These are phyloP conservation scores for Dothiorella sarmentorum DNA, from an alignment of 2,329 filamentous ascomycete genomes.

Conservation along the genomic window DNA sequence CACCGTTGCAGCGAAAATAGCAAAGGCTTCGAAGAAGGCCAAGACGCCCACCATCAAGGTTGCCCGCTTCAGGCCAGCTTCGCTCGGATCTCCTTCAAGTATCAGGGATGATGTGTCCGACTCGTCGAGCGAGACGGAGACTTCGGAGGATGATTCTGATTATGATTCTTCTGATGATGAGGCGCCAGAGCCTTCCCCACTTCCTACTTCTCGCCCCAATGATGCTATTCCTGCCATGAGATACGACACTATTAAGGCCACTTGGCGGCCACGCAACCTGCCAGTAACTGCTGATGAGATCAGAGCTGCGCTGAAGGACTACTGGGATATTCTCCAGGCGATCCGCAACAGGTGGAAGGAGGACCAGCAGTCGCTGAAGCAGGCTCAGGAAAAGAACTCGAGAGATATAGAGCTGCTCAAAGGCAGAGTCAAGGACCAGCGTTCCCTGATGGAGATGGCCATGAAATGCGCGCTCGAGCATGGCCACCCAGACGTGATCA, in stretches of 20 bases:
- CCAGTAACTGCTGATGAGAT: constrained; percentile 50
- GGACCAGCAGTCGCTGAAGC: constrained; percentile 53
- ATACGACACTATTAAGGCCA: constrained; percentile 60
- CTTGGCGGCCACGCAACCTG: constrained; percentile 57
- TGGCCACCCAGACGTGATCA: constrained; percentile 46
- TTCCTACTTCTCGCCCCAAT: constrained; percentile 51
- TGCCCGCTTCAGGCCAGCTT: constrained; percentile 2
- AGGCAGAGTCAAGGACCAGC: constrained; percentile 55
- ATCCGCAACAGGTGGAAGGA: constrained; percentile 61
- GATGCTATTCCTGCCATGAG: constrained; percentile 52
- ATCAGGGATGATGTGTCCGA: constrained; percentile 36
- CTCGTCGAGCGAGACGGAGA: constrained; percentile 46
- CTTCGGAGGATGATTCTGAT: constrained; percentile 49
- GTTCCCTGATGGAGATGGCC: constrained; percentile 54
- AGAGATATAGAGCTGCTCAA: constrained; percentile 54
- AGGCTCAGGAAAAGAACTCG: constrained; percentile 55
- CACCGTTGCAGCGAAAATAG: constrained; percentile 29
- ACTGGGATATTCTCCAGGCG: constrained; percentile 58
- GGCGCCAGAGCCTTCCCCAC: constrained; percentile 53
- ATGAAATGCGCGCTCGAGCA: constrained; percentile 45
- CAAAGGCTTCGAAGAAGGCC: constrained; percentile 30
- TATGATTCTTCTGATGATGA: constrained; percentile 53
- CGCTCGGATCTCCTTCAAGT: constrained; percentile 12
- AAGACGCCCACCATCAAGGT: constrained; percentile 18
- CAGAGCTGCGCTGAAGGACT: constrained; percentile 52